Evolutionary conservation across 2,329 filamentous ascomycete species (phyloP).

Genomic region (Penicillium sp.): DNA sequence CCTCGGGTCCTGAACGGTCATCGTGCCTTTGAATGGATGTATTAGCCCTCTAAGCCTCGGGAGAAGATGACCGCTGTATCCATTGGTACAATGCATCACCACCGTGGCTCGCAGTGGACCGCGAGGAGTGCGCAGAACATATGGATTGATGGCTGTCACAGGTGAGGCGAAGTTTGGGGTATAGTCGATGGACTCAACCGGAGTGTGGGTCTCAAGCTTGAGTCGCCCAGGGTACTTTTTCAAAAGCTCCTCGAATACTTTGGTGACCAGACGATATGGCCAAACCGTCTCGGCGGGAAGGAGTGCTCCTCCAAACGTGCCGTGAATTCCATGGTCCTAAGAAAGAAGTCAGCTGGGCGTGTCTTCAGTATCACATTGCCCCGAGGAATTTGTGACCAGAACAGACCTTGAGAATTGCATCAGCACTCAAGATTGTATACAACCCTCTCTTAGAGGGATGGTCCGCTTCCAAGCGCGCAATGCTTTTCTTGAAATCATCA

Average conservation of each 20-base stretch:
- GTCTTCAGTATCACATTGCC: neutral
- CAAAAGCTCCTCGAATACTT: conserved; percentile 24
- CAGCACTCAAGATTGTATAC: conserved; percentile 25
- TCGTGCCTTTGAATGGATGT: conserved; percentile 44
- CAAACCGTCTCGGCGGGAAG: conserved; percentile 37
- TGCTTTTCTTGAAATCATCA: conserved; percentile 20
- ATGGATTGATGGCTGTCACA: conserved; percentile 20
- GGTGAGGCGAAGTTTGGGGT: conserved; percentile 3
- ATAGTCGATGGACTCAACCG: conserved; percentile 28
- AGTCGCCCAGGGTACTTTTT: conserved; percentile 28
- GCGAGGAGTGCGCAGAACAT: conserved; percentile 37
- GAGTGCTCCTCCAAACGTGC: conserved; percentile 24
- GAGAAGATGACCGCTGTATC: conserved; percentile 44
- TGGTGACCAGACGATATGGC: conserved; percentile 41
- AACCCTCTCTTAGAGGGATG: conserved; percentile 24
- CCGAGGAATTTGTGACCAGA: neutral
- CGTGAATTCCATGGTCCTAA: conserved; percentile 24
- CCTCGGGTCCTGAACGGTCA: conserved; percentile 45
- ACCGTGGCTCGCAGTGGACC: conserved; percentile 38
- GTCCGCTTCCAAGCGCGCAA: conserved; percentile 24
- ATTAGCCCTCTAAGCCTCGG: conserved; percentile 41
- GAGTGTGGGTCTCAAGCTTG: conserved; percentile 35
- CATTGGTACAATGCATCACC: conserved; percentile 49
- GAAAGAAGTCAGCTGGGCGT: neutral
- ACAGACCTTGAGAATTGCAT: conserved; percentile 15